Percentiles rank a stretch among this genome's conserved stretches.
Conservation (phyloP, 2,329 filamentous ascomycete species). For the Geosmithia morbida region DNA sequence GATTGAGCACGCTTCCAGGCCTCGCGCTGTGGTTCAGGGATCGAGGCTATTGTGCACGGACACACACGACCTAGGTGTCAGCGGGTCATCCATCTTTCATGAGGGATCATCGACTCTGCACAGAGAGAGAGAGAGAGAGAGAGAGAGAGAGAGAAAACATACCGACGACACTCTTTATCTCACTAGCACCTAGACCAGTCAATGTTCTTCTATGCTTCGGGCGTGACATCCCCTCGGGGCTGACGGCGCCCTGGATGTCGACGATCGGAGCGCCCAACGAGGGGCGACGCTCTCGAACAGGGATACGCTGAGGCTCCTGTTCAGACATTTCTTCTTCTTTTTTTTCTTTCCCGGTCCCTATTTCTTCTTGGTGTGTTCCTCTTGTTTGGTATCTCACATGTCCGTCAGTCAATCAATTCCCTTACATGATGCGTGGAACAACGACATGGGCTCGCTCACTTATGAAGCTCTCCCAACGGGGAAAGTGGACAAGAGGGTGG, state of each 20-base stretch:
- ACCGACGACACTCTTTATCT: slow-evolving; percentile 91
- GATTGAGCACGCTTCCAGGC: slow-evolving; percentile 56
- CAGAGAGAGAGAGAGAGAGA: not conserved
- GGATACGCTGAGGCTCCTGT: slow-evolving; percentile 17
- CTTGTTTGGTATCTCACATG: not conserved
- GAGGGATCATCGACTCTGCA: not conserved
- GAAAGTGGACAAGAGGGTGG: not conserved
- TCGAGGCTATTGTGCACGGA: slow-evolving; percentile 37
- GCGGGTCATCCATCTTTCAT: not conserved
- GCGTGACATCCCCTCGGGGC: slow-evolving; percentile 69
- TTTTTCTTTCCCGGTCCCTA: not conserved
- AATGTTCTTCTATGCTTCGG: slow-evolving; percentile 97
- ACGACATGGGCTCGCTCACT: not conserved
- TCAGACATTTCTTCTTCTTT: slow-evolving; percentile 9
- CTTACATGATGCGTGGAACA: too few relatives aligned
- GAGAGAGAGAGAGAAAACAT: slow-evolving; percentile 15
- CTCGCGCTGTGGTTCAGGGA: slow-evolving; percentile 76
- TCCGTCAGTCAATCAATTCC: too few relatives aligned
- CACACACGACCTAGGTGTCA: not conserved
- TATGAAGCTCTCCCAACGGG: slow-evolving; percentile 1
- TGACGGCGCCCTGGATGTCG: slow-evolving; percentile 73
- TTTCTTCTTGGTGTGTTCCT: not conserved
- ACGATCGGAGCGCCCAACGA: slow-evolving; percentile 72
- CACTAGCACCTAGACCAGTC: slow-evolving; percentile 77
- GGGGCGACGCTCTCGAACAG: slow-evolving; percentile 60